phyloP scores from a whole-genome alignment of 169 alveolate genomes.

The Eimeria mitis region DNA sequence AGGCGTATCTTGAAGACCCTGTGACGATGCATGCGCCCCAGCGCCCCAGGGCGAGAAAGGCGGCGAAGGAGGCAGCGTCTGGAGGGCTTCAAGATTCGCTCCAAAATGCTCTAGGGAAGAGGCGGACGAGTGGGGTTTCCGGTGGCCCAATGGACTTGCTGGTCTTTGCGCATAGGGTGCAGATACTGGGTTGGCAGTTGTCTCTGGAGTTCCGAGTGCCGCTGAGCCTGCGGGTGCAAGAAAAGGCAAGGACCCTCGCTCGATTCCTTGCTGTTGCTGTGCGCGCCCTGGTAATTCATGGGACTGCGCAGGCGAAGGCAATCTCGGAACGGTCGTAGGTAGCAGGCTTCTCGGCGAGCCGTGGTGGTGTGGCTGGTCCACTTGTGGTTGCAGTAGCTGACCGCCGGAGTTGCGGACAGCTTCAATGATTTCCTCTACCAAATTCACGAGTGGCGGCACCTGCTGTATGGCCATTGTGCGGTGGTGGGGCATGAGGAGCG shows the following conservation, averaged over 20 bases:
- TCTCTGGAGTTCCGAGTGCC: background rate
- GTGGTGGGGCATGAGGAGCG: slow-evolving; percentile 1
- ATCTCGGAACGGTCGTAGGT: background rate
- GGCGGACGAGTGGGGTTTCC: too few relatives aligned
- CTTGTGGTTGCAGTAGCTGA: background rate
- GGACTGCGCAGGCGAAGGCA: background rate
- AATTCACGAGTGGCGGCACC: background rate
- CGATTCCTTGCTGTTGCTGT: background rate
- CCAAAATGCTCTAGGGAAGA: background rate
- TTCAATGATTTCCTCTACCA: background rate
- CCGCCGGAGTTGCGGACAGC: background rate
- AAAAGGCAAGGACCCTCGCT: background rate
- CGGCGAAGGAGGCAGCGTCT: background rate
- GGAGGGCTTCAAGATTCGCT: background rate
- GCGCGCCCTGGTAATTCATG: background rate
- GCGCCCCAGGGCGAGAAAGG: background rate
- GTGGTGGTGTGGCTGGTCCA: background rate
- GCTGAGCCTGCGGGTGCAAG: background rate
- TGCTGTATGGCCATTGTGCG: background rate
- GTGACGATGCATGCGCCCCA: background rate
- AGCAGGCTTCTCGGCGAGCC: background rate
- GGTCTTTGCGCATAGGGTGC: too few relatives aligned
- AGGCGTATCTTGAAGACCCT: background rate
- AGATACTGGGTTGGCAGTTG: background rate
- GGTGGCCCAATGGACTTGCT: too few relatives aligned